Base-by-base conservation (phyloP, 257 asterid species). In the Solanum lignicaule region DNA sequence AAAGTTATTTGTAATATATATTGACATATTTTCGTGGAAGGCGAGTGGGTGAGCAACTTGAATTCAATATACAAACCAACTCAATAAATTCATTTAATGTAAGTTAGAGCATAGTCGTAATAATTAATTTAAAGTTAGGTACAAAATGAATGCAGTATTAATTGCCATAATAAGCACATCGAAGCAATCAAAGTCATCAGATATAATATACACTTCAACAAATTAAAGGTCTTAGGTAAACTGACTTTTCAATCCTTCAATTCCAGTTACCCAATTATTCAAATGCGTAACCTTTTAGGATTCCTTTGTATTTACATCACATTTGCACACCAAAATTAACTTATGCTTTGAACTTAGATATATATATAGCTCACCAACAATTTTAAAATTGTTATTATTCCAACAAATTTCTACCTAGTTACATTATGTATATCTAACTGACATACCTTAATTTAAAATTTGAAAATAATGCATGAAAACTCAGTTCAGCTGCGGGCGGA, bases 101-200 rank as follows among this genome's bases (percentile, higher is more conserved):
- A 18, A 84, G 86, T 71, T 82, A 79, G 84, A 65, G 52, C 46
- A 71, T 71, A 75, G 83, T 83, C 79, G 75, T 79, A 83, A 89
- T 89, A 73, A 87, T 86, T 78, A 87, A 60, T 16, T 41, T 89
- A 41, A 89, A 36, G 94, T 93, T 93, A 91, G 94, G 93, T 93
- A 79, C 36, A 92, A 92, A 89, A 88, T 92, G 72, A 93, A 93
- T 92, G 75, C 86, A 83, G 31, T 84, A 89, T 82, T 93, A 88
- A 93, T 90, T 92, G 95, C 87, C 92, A 88, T 90, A 90, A 87
- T 91, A 71, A 88, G 87, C 39, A 87, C 85, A 68, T 86, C 41
- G 90, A 87, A 86, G 88, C 86, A 60, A 55, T 86, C 89, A 79
- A 87, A 87, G 68, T 81, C 85, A 20, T 32, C 85, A 46, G 38